These are phyloP conservation scores for Lichina pygmaea DNA, from an alignment of 495 filamentous ascomycete genomes.

Conservation along the genomic window DNA sequence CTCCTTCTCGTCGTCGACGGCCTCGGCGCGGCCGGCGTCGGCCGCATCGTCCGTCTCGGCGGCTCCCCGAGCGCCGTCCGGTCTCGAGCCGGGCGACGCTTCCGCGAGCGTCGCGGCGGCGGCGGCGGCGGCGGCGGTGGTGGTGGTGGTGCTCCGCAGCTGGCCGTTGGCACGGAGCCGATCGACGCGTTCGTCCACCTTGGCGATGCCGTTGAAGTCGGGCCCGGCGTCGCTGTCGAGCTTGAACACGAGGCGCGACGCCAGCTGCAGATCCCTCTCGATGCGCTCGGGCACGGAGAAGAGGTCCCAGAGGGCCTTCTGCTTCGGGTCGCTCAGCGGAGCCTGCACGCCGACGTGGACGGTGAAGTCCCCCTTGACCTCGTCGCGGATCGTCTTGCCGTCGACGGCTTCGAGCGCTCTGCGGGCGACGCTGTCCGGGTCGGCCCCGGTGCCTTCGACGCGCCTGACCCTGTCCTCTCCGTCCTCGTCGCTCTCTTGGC, in stretches of 20 bases:
- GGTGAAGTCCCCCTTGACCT: slow-evolving; percentile 77
- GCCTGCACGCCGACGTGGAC: slow-evolving; percentile 93
- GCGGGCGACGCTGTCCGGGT: slow-evolving; percentile 31
- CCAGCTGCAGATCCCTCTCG: slow-evolving; percentile 58
- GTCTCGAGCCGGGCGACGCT: slow-evolving; percentile 26
- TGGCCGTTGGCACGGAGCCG: slow-evolving; percentile 43
- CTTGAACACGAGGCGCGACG: slow-evolving; percentile 43
- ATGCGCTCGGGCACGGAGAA: slow-evolving; percentile 79
- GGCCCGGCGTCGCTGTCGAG: slow-evolving; percentile 55
- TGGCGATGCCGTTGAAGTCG: slow-evolving; percentile 36
- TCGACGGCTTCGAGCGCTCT: slow-evolving; percentile 81
- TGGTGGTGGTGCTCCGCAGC: slow-evolving; percentile 32
- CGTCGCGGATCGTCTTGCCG: slow-evolving; percentile 85
- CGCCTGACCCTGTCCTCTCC: slow-evolving; percentile 10
- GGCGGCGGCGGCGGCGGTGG: background rate
- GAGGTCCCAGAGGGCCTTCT: slow-evolving; percentile 93
- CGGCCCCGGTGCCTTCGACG: slow-evolving; percentile 14
- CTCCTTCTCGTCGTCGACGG: slow-evolving; percentile 19
- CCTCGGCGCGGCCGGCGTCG: slow-evolving; percentile 8
- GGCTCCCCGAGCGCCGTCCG: too few species aligned
- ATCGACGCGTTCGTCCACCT: slow-evolving; percentile 70
- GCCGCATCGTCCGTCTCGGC: slow-evolving; percentile 12
- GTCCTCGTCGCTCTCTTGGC: slow-evolving; percentile 35
- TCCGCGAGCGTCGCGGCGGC: background rate
- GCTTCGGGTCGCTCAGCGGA: slow-evolving; percentile 58